Percentiles rank a stretch among this genome's conserved stretches.
phyloP scores from a whole-genome alignment of 1,284 basidiomycete species.

The Rhodotorula sp. region DNA sequence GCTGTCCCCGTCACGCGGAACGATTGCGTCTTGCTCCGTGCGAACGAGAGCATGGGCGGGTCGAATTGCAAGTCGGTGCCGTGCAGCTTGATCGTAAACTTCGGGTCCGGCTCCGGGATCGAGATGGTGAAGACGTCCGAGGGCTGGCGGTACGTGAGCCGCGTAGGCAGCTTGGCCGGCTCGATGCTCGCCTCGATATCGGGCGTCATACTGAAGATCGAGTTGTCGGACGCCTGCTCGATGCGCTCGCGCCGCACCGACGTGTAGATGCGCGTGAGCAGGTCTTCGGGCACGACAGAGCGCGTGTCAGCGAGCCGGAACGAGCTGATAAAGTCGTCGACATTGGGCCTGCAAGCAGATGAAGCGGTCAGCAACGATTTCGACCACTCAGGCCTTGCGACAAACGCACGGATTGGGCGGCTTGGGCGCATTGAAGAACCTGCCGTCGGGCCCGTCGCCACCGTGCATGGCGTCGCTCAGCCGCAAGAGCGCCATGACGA shows the following conservation, averaged over 20 bases:
- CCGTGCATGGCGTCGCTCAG: constrained; percentile 75
- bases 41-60: constrained; percentile 74
- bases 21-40: constrained; percentile 70
- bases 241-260: constrained; percentile 72
- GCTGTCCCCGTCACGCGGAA: constrained; percentile 81
- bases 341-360: constrained; percentile 57
- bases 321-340: constrained; percentile 73
- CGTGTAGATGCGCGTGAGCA: constrained; percentile 70
- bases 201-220: constrained; percentile 44
- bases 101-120: constrained; percentile 75
- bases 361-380: neutral
- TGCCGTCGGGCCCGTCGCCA: constrained; percentile 29
- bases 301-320: constrained; percentile 74
- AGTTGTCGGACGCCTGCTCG: constrained; percentile 62
- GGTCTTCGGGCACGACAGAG: constrained; percentile 67
- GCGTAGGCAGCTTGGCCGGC: constrained; percentile 66
- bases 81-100: constrained; percentile 74
- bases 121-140: constrained; percentile 80
- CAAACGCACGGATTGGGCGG: constrained; percentile 1
- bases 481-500: constrained; percentile 78
- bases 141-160: constrained; percentile 77
- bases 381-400: too few relatives aligned
- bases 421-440: constrained; percentile 6
- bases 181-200: constrained; percentile 65
- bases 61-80: constrained; percentile 85